Conservation (phyloP, 1,284 basidiomycete species). For the Melampsora abietis-canadensis region DNA sequence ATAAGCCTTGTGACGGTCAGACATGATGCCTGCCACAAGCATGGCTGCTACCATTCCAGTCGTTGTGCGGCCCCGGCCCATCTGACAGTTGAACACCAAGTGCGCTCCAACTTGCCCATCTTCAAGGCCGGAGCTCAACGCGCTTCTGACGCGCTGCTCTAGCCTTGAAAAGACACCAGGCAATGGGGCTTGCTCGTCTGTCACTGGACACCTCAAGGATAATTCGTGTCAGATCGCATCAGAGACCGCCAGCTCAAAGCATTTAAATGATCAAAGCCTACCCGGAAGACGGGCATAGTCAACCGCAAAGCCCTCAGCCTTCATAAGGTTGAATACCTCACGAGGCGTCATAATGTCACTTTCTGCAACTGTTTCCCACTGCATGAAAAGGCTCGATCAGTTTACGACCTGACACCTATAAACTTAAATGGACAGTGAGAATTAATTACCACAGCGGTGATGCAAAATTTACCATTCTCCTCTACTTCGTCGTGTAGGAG, state of each 20-base stretch:
- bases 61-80: conserved; percentile 68
- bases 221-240: neutral
- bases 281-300: conserved; percentile 41
- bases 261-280: neutral
- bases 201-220: conserved; percentile 59
- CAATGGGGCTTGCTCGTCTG: conserved; percentile 90
- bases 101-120: conserved; percentile 57
- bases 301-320: conserved; percentile 43
- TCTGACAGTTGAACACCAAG: conserved; percentile 83
- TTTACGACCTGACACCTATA: neutral
- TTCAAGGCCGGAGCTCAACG: conserved; percentile 60
- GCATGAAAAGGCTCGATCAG: conserved; percentile 47
- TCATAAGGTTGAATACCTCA: conserved; percentile 66
- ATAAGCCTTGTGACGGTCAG: neutral
- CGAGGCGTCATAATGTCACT: conserved; percentile 88
- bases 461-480: conserved; percentile 76
- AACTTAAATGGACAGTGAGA: neutral
- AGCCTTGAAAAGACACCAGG: conserved; percentile 77
- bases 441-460: conserved; percentile 48
- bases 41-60: conserved; percentile 79
- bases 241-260: neutral
- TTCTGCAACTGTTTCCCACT: conserved; percentile 79
- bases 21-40: conserved; percentile 63
- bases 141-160: conserved; percentile 67
- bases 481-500: conserved; percentile 90